phyloP scores from a whole-genome alignment of 805 yeast genomes.

The Pichia heedii region DNA sequence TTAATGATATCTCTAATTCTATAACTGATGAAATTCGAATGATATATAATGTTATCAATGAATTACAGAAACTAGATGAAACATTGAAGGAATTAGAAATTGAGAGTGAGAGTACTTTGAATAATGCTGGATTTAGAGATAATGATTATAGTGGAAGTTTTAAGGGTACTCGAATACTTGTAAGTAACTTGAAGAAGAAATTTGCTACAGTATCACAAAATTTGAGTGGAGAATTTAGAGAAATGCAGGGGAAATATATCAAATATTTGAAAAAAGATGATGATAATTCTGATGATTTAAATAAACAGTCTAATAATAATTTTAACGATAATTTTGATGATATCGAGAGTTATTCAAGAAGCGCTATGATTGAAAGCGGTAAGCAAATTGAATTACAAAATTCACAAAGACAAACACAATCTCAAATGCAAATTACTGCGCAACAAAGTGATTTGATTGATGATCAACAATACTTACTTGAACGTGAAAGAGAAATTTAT shows the following conservation, averaged over 20 bases:
- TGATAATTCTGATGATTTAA: background rate
- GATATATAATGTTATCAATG: slow-evolving; percentile 69
- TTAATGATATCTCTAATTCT: slow-evolving; percentile 66
- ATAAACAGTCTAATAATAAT: background rate
- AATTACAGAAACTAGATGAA: slow-evolving; percentile 34
- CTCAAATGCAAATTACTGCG: slow-evolving; percentile 30
- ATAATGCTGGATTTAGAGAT: slow-evolving; percentile 1
- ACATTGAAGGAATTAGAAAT: background rate
- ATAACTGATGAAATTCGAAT: slow-evolving; percentile 72
- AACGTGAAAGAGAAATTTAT: slow-evolving; percentile 83
- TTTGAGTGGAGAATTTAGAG: slow-evolving; percentile 67
- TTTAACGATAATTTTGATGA: slow-evolving; percentile 13
- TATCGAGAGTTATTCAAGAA: slow-evolving; percentile 43
- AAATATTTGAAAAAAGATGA: slow-evolving; percentile 78
- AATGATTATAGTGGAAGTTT: background rate
- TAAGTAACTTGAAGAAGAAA: slow-evolving; percentile 72
- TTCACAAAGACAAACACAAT: slow-evolving; percentile 20
- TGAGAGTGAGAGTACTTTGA: background rate
- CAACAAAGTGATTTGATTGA: slow-evolving; percentile 38
- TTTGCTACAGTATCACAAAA: slow-evolving; percentile 82
- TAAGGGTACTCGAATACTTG: slow-evolving; percentile 32
- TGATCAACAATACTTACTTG: slow-evolving; percentile 62
- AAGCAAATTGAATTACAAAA: slow-evolving; percentile 31
- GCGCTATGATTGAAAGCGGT: slow-evolving; percentile 36
- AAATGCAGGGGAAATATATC: slow-evolving; percentile 82